Evolutionary conservation across 257 asterid genomes (phyloP), one percentile per base, ranked within the genome.

Genomic region (Sherardia arvensis): DNA sequence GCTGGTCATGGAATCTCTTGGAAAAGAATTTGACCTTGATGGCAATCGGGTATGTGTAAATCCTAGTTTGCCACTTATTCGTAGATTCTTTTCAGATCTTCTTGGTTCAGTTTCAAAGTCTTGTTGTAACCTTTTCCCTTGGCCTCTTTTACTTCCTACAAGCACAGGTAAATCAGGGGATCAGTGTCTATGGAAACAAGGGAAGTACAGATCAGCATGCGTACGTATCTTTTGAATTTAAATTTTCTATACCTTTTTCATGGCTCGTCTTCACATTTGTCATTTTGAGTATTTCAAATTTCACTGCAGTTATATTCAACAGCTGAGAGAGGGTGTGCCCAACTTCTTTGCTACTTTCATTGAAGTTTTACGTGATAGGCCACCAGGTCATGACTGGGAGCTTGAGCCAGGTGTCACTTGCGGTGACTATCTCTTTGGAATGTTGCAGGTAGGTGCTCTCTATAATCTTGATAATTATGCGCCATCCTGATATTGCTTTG

Each of bases 171-270:
- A 93, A 93, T 73, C 99, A 93, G 74, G 99, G 99, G 21, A 66
- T 93, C 61, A 75, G 89, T 59, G 99, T 93, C 32, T 93, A 93
- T 72, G 99, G 99, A 76, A 93, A 93, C 85, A 93, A 93, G 76
- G 99, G 99, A 76, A 93, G 99, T 86, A 93, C 99, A 63, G 99
- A 93, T 77, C 99, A 93, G 77, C 99, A 93, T 68, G 99, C 96
- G 99, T 93, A 80, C 17, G 96, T 78, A 55, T 51, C 66, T 2
- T 66, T 66, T 64, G 66, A 67, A 22, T 34, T 69, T 36, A 38
- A 32, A 32, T 36, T 26, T 17, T 36, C 51, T 26, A 8, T 7
- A 23, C 18, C 3, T 5, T 38, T 5, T 53, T 5, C 15, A 34
- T 65, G 53, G 6, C 45, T 32, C 1, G 9, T 53, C 36, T 59